phyloP scores from a whole-genome alignment of 2,329 filamentous ascomycete species.

The Talaromyces sp. region DNA sequence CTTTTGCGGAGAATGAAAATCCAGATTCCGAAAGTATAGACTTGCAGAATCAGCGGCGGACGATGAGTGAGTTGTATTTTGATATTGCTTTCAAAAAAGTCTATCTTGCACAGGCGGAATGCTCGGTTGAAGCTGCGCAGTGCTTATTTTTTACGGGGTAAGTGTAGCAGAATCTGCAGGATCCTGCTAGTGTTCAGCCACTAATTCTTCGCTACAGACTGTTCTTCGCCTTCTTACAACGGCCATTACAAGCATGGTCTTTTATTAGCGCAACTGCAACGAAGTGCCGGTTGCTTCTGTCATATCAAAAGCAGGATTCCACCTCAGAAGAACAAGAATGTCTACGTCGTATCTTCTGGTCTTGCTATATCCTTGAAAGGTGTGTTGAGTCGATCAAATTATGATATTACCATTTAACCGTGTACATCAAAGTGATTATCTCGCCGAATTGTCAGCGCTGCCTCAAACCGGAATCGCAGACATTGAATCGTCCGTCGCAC shows the following conservation, averaged over 20 bases:
- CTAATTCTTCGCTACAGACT: constrained; percentile 26
- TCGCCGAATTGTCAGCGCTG: constrained; percentile 52
- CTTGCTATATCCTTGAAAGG: constrained; percentile 56
- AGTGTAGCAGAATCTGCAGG: too few relatives aligned
- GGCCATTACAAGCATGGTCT: constrained; percentile 54
- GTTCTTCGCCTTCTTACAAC: constrained; percentile 51
- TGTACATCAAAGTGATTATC: constrained; percentile 45
- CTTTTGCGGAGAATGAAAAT: constrained; percentile 22
- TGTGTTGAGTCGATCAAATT: constrained; percentile 18
- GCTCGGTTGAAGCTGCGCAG: constrained; percentile 48
- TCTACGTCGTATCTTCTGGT: constrained; percentile 53
- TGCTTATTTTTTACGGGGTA: constrained; percentile 53
- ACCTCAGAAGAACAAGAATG: constrained; percentile 47
- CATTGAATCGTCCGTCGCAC: constrained; percentile 51
- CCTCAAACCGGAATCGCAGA: constrained; percentile 52
- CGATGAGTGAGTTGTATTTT: constrained; percentile 46
- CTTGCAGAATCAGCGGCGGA: constrained; percentile 30
- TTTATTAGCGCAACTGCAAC: constrained; percentile 50
- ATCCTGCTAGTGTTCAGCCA: not conserved
- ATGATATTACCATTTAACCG: not conserved
- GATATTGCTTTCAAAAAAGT: constrained; percentile 48
- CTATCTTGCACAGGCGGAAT: constrained; percentile 47
- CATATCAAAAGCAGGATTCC: constrained; percentile 40
- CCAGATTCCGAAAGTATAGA: constrained; percentile 30
- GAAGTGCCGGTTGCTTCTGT: constrained; percentile 50